Conservation (phyloP, 192 early-diverging fungal genomes). For the Podila epicladia region DNA sequence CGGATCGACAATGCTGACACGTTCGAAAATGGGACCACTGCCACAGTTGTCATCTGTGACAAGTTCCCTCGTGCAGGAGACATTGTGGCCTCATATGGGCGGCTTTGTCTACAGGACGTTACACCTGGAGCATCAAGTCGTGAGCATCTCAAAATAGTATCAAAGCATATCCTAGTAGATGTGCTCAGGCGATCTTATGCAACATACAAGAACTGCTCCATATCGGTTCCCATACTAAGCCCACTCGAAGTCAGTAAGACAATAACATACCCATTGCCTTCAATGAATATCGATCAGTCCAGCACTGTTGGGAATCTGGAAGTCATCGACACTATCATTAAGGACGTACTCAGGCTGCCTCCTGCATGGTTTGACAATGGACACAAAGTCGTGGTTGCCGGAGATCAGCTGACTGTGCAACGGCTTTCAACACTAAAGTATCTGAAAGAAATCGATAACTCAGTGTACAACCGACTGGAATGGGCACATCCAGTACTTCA, state of each 20-base stretch:
- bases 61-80: background rate
- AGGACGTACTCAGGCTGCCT: conserved; percentile 2
- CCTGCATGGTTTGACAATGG: background rate
- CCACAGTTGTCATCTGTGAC: conserved; percentile 4
- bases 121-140: background rate
- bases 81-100: background rate
- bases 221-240: background rate
- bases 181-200: conserved; percentile 4
- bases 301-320: conserved; percentile 12
- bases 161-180: background rate
- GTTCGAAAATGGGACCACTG: conserved; percentile 12
- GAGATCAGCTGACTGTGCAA: conserved; percentile 13
- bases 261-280: conserved; percentile 15
- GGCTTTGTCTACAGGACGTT: background rate
- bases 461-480: background rate
- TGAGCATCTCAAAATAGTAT: background rate
- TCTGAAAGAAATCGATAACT: background rate
- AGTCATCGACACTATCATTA: conserved; percentile 1
- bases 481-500: conserved; percentile 10
- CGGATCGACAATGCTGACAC: conserved; percentile 4
- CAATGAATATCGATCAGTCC: conserved; percentile 27
- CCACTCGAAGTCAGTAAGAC: conserved; percentile 1
- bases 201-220: background rate
- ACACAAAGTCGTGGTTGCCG: conserved; percentile 1
- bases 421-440: background rate